Evolutionary conservation across 208 protist genomes (phyloP), one percentile per base, ranked within the genome.

Genomic region (Naegleria fowleri): DNA sequence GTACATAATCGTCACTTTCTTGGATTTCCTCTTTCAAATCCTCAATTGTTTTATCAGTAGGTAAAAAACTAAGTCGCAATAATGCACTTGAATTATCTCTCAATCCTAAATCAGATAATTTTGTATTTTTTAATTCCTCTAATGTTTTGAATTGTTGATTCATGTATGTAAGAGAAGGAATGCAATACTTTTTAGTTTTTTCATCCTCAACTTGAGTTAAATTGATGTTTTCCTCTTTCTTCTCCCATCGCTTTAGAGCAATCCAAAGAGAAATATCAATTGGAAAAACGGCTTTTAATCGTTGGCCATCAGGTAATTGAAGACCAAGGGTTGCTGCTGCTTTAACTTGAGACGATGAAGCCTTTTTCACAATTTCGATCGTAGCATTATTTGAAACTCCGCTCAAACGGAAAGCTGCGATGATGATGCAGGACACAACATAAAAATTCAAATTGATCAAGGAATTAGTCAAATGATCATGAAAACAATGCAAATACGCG

Each of bases 71-170:
- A 16, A 85, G 22, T 22, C 79, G n/a, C 5, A 85, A 43, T 25
- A 85, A 43, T 5, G 38, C 38, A 22, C 4, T 85, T 29, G 38
- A 39, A 85, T 43, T 43, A 43, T 43, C 38, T 39, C 38, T 43
- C 13, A 85, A 43, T 43, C 79, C 79, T 6, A 85, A 5, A 36
- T 85, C 79, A 43, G 79, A 36, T 43, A 85, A 85, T 43, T 85
- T 85, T 22, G 79, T 85, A 2, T 85, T 39, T 25, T 39, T 85
- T 25, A 85, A 85, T 43, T 85, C 79, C 19, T 85, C 79, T 9
- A 85, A 43, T 25, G 79, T 85, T 79, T 79, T 79, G n/a, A 79
- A 36, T 79, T 79, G 25, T 79, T 79, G 67, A 36, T 79, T 79
- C 67, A 79, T 79, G 9, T 36, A 79, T 11, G 9, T 36, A 11